phyloP scores from a whole-genome alignment of 169 alveolate genomes.

The Cryptosporidium muris region DNA sequence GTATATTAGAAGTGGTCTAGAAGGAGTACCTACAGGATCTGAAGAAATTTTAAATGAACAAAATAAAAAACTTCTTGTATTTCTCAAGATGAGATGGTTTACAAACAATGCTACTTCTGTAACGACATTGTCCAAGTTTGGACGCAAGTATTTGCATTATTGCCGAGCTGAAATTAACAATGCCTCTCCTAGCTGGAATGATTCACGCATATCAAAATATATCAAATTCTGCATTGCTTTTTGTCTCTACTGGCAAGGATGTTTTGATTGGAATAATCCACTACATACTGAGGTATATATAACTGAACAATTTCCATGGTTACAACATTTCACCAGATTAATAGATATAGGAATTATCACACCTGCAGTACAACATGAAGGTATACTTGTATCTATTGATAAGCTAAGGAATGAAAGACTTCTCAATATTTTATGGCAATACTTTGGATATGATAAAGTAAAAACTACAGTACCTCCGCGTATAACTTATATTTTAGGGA shows the following conservation, averaged over 20 bases:
- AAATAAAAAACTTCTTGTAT: slow-evolving; percentile 47
- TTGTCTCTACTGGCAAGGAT: slow-evolving; percentile 55
- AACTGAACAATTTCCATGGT: slow-evolving; percentile 58
- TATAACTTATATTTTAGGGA: slow-evolving; percentile 27
- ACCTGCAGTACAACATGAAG: slow-evolving; percentile 42
- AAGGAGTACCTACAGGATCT: slow-evolving; percentile 34
- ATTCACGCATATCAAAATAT: slow-evolving; percentile 31
- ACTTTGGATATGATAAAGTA: slow-evolving; percentile 32
- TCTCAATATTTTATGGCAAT: slow-evolving; percentile 20
- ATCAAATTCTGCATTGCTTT: slow-evolving; percentile 57
- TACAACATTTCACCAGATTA: slow-evolving; percentile 31
- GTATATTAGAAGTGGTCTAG: slow-evolving; percentile 37
- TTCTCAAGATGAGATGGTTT: slow-evolving; percentile 62
- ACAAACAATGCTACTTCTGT: slow-evolving; percentile 26
- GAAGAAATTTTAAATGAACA: slow-evolving; percentile 20
- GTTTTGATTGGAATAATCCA: slow-evolving; percentile 61
- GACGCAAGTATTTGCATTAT: slow-evolving; percentile 34
- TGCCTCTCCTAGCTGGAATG: slow-evolving; percentile 21
- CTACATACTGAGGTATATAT: slow-evolving; percentile 30
- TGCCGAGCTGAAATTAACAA: slow-evolving; percentile 62
- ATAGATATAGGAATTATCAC: slow-evolving; percentile 45
- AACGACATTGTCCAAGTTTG: slow-evolving; percentile 35
- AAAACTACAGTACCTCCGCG: slow-evolving; percentile 56
- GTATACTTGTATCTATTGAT: slow-evolving; percentile 23
- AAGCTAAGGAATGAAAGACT: slow-evolving; percentile 23